Evolutionary conservation across 805 yeast genomes (phyloP).

Genomic region (Kuraishia borneana): DNA sequence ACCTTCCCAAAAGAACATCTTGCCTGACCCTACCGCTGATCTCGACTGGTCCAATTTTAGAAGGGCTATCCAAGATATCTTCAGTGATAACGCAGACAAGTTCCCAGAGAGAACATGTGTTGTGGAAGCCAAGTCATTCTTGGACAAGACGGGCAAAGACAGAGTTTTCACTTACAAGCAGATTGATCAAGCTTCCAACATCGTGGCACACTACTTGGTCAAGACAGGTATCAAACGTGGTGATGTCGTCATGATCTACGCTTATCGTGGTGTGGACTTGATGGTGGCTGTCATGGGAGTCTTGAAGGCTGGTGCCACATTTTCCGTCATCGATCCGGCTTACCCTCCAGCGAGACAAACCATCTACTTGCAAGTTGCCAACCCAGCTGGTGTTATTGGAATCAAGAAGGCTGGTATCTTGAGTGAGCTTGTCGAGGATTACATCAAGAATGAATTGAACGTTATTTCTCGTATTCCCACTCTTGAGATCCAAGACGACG

Average conservation of each 20-base stretch:
- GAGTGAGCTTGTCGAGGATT: slow-evolving; percentile 68
- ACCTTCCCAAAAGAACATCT: slow-evolving; percentile 37
- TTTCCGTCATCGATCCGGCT: slow-evolving; percentile 97
- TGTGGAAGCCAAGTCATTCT: slow-evolving; percentile 75
- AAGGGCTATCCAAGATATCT: slow-evolving; percentile 96
- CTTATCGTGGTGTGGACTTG: slow-evolving; percentile 93
- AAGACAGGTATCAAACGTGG: slow-evolving; percentile 77
- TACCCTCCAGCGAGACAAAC: slow-evolving; percentile 98
- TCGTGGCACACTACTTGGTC: slow-evolving; percentile 83
- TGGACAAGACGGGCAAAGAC: slow-evolving; percentile 39
- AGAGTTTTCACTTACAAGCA: slow-evolving; percentile 77
- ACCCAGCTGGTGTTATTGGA: slow-evolving; percentile 84
- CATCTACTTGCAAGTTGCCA: slow-evolving; percentile 84
- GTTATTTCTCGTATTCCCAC: slow-evolving; percentile 69
- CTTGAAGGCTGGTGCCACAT: slow-evolving; percentile 96
- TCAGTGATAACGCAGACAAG: slow-evolving; percentile 72
- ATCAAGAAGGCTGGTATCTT: slow-evolving; percentile 83
- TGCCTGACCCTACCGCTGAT: slow-evolving; percentile 84
- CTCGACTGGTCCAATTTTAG: slow-evolving; percentile 86
- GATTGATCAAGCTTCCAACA: slow-evolving; percentile 85
- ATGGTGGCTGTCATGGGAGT: slow-evolving; percentile 98
- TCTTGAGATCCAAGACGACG: slow-evolving; percentile 68
- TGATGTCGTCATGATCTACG: slow-evolving; percentile 95
- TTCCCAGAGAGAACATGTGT: slow-evolving; percentile 87
- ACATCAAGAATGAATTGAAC: slow-evolving; percentile 59